A percentile compares a stretch with the other conserved stretches of the same genome.
Evolutionary conservation across 1,284 basidiomycete species (phyloP).

Genomic region (Marasmius fiardii): DNA sequence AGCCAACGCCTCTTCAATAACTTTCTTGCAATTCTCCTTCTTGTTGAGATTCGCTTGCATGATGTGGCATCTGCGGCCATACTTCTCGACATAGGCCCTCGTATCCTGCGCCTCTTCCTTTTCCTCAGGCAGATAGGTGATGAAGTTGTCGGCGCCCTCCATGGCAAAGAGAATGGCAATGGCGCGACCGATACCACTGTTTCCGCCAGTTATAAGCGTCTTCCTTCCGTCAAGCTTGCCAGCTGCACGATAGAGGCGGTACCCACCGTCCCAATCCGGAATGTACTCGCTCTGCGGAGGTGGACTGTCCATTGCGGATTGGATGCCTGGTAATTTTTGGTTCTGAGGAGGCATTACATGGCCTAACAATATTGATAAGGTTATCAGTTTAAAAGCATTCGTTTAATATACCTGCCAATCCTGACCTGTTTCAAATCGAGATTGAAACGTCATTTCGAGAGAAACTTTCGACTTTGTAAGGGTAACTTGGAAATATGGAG

Average conservation of each 20-base stretch:
- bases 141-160: conserved; percentile 64
- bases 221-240: conserved; percentile 49
- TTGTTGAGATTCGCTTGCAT: not conserved
- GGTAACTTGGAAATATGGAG: no score
- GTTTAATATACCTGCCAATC: no score
- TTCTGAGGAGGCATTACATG: conserved; percentile 24
- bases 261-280: conserved; percentile 38
- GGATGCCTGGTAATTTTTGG: not conserved
- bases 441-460: no score
- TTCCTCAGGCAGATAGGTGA: conserved; percentile 61
- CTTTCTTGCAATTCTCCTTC: not conserved
- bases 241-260: conserved; percentile 7
- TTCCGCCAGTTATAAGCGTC: conserved; percentile 54
- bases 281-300: not conserved
- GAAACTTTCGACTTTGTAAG: no score
- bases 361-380: no score
- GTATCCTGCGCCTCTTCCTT: not conserved
- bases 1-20: not conserved
- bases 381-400: no score
- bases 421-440: no score
- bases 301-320: not conserved
- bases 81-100: not conserved
- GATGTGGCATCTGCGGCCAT: not conserved
- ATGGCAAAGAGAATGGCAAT: conserved; percentile 61
- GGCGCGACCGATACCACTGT: conserved; percentile 58